Conservation (phyloP, 345 rosid genomes). For the Litchi chinensis region DNA sequence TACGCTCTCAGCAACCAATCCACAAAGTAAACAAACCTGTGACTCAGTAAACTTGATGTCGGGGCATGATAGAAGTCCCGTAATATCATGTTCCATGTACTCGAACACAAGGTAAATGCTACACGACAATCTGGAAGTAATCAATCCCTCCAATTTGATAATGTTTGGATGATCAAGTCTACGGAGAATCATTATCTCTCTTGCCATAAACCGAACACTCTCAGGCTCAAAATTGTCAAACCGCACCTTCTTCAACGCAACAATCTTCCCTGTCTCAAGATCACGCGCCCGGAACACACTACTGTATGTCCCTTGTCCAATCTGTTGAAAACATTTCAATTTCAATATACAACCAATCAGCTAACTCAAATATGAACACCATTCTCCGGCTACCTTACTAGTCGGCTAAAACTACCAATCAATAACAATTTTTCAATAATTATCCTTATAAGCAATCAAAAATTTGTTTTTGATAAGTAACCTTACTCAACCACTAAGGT, state of each 20-base stretch:
- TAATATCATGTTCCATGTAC: slow-evolving; percentile 98
- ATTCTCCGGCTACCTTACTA: too few species aligned
- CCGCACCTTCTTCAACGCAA: slow-evolving; percentile 94
- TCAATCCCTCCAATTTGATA: slow-evolving; percentile 84
- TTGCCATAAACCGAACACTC: slow-evolving; percentile 97
- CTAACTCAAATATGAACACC: not conserved
- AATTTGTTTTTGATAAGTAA: too few species aligned
- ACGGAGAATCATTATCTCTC: slow-evolving; percentile 91
- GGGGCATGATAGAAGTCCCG: slow-evolving; percentile 87
- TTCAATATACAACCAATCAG: not conserved
- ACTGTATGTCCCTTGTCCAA: slow-evolving; percentile 98
- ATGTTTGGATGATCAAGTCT: slow-evolving; percentile 90
- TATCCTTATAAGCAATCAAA: too few species aligned
- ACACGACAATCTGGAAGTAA: slow-evolving; percentile 81
- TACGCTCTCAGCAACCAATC: not conserved
- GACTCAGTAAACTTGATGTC: slow-evolving; percentile 77
- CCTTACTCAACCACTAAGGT: too few species aligned
- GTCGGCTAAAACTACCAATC: too few species aligned
- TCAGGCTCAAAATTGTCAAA: slow-evolving; percentile 97
- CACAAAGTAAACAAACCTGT: slow-evolving; percentile 59
- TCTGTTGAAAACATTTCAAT: slow-evolving; percentile 46
- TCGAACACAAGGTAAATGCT: slow-evolving; percentile 92
- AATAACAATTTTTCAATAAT: too few species aligned
- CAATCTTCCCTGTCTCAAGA: slow-evolving; percentile 73
- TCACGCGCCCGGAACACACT: slow-evolving; percentile 92